These are phyloP conservation scores for Lyophyllum shimeji DNA, from an alignment of 768 basidiomycete species.

Conservation along the genomic window DNA sequence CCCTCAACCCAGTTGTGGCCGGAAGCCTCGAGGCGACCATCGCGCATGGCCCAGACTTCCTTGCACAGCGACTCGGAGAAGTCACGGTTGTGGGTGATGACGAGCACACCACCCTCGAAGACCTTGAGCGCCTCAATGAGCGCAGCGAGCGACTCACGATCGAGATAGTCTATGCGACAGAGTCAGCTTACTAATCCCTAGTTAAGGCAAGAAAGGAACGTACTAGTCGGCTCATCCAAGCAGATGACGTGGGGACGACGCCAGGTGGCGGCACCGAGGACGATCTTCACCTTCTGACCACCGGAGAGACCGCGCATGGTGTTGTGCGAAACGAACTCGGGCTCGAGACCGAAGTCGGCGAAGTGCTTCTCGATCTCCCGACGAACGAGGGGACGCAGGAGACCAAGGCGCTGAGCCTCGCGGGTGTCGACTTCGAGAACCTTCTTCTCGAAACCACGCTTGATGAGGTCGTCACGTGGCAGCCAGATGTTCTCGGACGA, in stretches of 20 bases:
- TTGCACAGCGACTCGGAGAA: slow-evolving; percentile 98
- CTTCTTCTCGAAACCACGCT: slow-evolving; percentile 99
- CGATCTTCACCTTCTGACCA: slow-evolving; percentile 99
- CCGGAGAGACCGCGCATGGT: slow-evolving; percentile 98
- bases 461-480: slow-evolving; percentile 93
- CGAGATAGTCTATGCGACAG: slow-evolving; percentile 79
- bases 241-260: slow-evolving; percentile 97
- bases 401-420: slow-evolving; percentile 94
- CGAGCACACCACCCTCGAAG: slow-evolving; percentile 97
- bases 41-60: slow-evolving; percentile 99
- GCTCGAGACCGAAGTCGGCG: slow-evolving; percentile 97
- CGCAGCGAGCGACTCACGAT: slow-evolving; percentile 98
- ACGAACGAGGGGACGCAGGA: slow-evolving; percentile 95
- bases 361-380: slow-evolving; percentile 99
- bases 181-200: slow-evolving; percentile 6
- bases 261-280: slow-evolving; percentile 98
- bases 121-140: slow-evolving; percentile 97
- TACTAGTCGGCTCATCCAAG: slow-evolving; percentile 94
- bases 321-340: slow-evolving; percentile 99
- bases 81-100: slow-evolving; percentile 98
- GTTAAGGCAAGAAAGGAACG: slow-evolving; percentile 21
- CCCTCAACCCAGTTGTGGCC: slow-evolving; percentile 99
- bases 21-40: slow-evolving; percentile 93
- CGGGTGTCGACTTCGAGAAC: slow-evolving; percentile 96
- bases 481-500: slow-evolving; percentile 99